Base-by-base conservation (phyloP, 139 green algal genomes). In the Chlorella sorokiniana region DNA sequence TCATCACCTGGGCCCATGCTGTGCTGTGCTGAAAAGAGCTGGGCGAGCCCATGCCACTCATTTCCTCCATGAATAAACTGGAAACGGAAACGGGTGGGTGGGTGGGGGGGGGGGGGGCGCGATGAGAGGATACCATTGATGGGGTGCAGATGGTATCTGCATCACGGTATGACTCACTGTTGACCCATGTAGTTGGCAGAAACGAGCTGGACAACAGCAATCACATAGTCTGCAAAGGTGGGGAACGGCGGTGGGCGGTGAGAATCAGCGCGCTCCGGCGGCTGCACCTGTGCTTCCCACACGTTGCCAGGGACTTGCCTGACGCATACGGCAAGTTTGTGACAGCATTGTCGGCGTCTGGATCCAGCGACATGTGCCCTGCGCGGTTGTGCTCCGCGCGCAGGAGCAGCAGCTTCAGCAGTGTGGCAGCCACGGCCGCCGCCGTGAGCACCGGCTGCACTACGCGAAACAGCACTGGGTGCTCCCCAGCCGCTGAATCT, bases 21-120 rank as follows among this genome's bases (percentile, higher is more conserved):
- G 75, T 81, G 59, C 75, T 81, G 56, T 81, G 75, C 77, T 82
- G 77, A 35, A 82, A 82, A 20, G 38, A 76, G 62, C 42, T 35
- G n/a, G 77, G 63, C 4, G 25, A 48, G 3, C 11, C 11, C 77
- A 82, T 82, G 45, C 59, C 27, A 3, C 31, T 67, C 63, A 82
- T 82, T 3, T 82, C 63, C 33, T 82, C 77, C 45, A 82, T 64
- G 31, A 82, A 82, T 0, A 33, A 37, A 38, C 56, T 65, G 56
- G 18, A 65, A n/a, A n/a, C n/a, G n/a, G n/a, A n/a, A n/a, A n/a
- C n/a, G n/a, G n/a, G n/a, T n/a, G 56, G 56, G 18, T 33, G n/a
- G 56, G 48, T 56, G 48, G 18, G 23, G n/a, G n/a, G 56, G 29
- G n/a, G 18, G 10, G 56, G 18, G 22, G 56, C 56, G n/a, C n/a